Evolutionary conservation across 495 filamentous ascomycete species (phyloP).

Genomic region (Podospora pseudocomata): DNA sequence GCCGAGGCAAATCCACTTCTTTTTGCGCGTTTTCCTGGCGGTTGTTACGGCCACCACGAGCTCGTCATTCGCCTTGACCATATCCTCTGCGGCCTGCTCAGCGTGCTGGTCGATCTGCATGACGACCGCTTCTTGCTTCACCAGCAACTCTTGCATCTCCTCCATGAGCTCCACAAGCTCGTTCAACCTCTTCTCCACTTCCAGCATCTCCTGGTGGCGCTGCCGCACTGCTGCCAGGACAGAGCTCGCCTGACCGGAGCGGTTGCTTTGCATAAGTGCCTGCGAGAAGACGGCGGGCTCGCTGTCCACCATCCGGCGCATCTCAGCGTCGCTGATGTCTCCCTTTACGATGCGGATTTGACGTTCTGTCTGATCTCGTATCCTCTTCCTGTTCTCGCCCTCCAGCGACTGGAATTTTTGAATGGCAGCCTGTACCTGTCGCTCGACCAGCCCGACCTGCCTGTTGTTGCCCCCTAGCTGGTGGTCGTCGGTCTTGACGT

Average conservation of each 20-base stretch:
- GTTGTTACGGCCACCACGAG: slow-evolving; percentile 72
- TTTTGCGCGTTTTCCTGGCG: slow-evolving; percentile 74
- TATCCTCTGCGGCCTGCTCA: slow-evolving; percentile 71
- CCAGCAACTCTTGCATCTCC: slow-evolving; percentile 72
- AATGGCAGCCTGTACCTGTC: slow-evolving; percentile 73
- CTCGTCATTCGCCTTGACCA: slow-evolving; percentile 76
- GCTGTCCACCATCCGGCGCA: slow-evolving; percentile 68
- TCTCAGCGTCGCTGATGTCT: slow-evolving; percentile 68
- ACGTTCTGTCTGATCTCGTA: slow-evolving; percentile 77
- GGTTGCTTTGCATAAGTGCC: slow-evolving; percentile 68
- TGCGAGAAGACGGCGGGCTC: slow-evolving; percentile 76
- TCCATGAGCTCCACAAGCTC: slow-evolving; percentile 81
- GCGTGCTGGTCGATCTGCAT: slow-evolving; percentile 75
- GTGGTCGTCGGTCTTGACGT: slow-evolving; percentile 74
- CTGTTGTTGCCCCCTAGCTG: slow-evolving; percentile 65
- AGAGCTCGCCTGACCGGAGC: slow-evolving; percentile 73
- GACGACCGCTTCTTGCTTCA: slow-evolving; percentile 77
- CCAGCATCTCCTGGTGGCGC: slow-evolving; percentile 83
- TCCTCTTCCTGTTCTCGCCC: slow-evolving; percentile 66
- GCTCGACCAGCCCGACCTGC: slow-evolving; percentile 75
- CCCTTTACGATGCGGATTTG: slow-evolving; percentile 88
- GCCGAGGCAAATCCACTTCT: slow-evolving; percentile 97
- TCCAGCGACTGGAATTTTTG: slow-evolving; percentile 76
- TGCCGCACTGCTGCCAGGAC: slow-evolving; percentile 72
- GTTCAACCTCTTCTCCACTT: slow-evolving; percentile 83